These are phyloP conservation scores for Lachnellula cervina DNA, from an alignment of 2,329 filamentous ascomycete species.

Conservation along the genomic window DNA sequence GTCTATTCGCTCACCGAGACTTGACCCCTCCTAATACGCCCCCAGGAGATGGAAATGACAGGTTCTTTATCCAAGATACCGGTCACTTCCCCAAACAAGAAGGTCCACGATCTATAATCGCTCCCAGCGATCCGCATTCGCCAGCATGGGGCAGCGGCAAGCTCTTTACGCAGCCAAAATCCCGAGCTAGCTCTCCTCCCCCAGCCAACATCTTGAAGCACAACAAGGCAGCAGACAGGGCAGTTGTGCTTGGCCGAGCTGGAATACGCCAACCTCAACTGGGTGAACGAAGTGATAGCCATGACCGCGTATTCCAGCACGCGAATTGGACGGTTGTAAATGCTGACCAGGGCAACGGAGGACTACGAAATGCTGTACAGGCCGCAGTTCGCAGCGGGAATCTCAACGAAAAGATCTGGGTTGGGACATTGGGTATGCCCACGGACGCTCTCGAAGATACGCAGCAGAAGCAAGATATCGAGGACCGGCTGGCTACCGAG, in stretches of 20 bases:
- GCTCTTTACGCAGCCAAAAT: constrained; percentile 60
- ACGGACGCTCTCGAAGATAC: constrained; percentile 76
- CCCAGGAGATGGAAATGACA: constrained; percentile 35
- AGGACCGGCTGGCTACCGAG: constrained; percentile 74
- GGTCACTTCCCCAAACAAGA: constrained; percentile 49
- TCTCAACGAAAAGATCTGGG: constrained; percentile 75
- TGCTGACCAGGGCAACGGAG: constrained; percentile 88
- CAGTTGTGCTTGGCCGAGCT: constrained; percentile 51
- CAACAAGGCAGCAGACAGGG: constrained; percentile 51
- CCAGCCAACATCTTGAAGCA: constrained; percentile 73
- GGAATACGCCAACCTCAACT: constrained; percentile 52
- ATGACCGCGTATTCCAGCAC: constrained; percentile 67
- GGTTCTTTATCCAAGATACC: constrained; percentile 55
- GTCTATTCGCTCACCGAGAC: constrained; percentile 29
- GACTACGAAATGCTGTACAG: constrained; percentile 80
- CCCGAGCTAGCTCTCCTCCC: constrained; percentile 67
- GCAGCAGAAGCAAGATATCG: constrained; percentile 75
- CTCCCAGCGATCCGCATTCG: constrained; percentile 69
- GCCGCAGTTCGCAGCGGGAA: constrained; percentile 67
- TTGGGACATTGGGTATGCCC: constrained; percentile 90
- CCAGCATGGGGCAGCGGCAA: constrained; percentile 63
- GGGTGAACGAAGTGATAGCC: constrained; percentile 53
- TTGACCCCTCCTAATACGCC: constrained; percentile 32
- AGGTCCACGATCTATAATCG: constrained; percentile 47
- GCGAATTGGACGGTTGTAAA: constrained; percentile 78